These are phyloP conservation scores for Mycogone perniciosa DNA, from an alignment of 2,329 filamentous ascomycete species.

Conservation along the genomic window DNA sequence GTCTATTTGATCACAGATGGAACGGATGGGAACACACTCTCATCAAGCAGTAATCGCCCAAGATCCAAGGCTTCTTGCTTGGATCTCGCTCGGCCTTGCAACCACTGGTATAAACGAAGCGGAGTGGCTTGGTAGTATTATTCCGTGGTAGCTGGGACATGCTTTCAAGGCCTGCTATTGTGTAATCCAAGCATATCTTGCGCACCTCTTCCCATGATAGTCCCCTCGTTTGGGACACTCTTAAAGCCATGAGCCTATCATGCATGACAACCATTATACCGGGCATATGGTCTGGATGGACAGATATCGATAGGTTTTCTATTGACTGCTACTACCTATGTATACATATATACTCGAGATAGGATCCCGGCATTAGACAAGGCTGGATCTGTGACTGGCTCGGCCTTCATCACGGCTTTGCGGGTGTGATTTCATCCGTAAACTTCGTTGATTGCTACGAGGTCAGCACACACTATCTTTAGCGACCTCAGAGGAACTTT, in stretches of 20 bases:
- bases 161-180: slow-evolving; percentile 26
- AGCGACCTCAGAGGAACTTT: too few relatives aligned
- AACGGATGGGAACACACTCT: background rate
- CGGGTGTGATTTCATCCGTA: too few relatives aligned
- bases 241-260: slow-evolving; percentile 36
- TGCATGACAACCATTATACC: too few relatives aligned
- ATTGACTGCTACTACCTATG: background rate
- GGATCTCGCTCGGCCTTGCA: slow-evolving; percentile 37
- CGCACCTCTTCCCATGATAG: slow-evolving; percentile 30
- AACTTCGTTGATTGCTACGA: too few relatives aligned
- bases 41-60: slow-evolving; percentile 13
- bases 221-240: slow-evolving; percentile 27
- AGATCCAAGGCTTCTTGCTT: slow-evolving; percentile 32
- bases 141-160: slow-evolving; percentile 24
- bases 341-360: background rate
- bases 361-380: too few relatives aligned
- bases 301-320: background rate
- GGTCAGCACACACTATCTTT: too few relatives aligned
- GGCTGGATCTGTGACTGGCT: too few relatives aligned
- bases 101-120: slow-evolving; percentile 47
- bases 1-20: background rate
- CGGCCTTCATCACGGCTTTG: too few relatives aligned
- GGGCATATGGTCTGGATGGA: background rate
- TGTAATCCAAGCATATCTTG: slow-evolving; percentile 34
- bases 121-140: slow-evolving; percentile 28